These are phyloP conservation scores for Phytophthora pseudosyringae DNA, from an alignment of 352 stramenopile species.

Conservation along the genomic window DNA sequence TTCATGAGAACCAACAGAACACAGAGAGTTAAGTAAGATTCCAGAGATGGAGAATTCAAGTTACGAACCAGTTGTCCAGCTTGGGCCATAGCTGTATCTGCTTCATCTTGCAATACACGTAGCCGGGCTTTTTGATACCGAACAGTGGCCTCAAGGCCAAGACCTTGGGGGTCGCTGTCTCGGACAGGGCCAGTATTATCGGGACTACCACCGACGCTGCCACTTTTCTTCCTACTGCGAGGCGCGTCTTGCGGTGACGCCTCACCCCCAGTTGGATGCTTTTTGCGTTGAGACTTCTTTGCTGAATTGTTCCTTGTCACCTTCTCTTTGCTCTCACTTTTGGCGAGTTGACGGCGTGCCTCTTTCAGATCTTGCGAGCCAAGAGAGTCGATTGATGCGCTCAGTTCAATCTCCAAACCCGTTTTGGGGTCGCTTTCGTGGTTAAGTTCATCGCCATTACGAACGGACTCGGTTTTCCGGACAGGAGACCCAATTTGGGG, in stretches of 20 bases:
- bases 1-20: neutral
- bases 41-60: neutral
- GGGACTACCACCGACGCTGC: neutral
- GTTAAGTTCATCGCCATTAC: conserved; percentile 1
- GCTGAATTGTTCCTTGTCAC: conserved; percentile 21
- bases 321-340: conserved; percentile 35
- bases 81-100: conserved; percentile 44
- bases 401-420: conserved; percentile 53
- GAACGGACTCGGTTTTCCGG: neutral
- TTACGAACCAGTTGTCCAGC: conserved; percentile 55
- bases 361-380: conserved; percentile 34
- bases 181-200: neutral
- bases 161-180: conserved; percentile 37
- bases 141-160: conserved; percentile 66
- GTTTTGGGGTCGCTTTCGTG: conserved; percentile 18
- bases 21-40: conserved; percentile 1
- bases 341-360: conserved; percentile 17
- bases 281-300: conserved; percentile 21
- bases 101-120: conserved; percentile 75
- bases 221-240: conserved; percentile 18
- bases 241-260: conserved; percentile 16
- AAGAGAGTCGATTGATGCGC: conserved; percentile 62
- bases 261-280: conserved; percentile 11
- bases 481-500: conserved; percentile 7
- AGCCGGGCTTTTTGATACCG: conserved; percentile 80